phyloP scores from a whole-genome alignment of 768 basidiomycete species.

The Porpolomopsis calyptriformis region DNA sequence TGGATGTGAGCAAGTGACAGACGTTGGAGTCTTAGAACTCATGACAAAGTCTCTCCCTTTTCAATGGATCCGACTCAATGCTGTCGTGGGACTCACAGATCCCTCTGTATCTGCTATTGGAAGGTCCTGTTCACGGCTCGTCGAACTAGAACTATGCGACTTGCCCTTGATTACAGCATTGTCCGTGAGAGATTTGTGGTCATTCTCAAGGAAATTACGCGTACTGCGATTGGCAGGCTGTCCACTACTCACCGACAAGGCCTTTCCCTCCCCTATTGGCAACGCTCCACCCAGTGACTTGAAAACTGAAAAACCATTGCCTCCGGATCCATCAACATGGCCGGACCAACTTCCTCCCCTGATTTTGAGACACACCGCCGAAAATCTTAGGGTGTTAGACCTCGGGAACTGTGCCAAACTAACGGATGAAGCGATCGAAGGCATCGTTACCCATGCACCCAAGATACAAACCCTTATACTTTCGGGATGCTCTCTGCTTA shows the following conservation, averaged over 20 bases:
- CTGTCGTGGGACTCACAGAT: slow-evolving; percentile 51
- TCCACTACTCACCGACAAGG: slow-evolving; percentile 62
- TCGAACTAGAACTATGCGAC: slow-evolving; percentile 71
- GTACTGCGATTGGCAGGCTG: slow-evolving; percentile 73
- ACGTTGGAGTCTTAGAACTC: slow-evolving; percentile 65
- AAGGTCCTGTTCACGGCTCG: slow-evolving; percentile 61
- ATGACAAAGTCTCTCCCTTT: slow-evolving; percentile 58
- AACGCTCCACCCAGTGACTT: slow-evolving; percentile 15
- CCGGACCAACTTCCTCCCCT: slow-evolving; percentile 54
- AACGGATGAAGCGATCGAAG: slow-evolving; percentile 67
- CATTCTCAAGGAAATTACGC: slow-evolving; percentile 67
- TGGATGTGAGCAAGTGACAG: slow-evolving; percentile 66
- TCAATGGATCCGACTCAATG: slow-evolving; percentile 65
- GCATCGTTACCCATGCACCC: slow-evolving; percentile 66
- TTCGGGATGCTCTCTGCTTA: slow-evolving; percentile 67
- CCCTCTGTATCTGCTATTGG: slow-evolving; percentile 58
- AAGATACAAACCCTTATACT: slow-evolving; percentile 67
- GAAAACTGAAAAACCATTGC: slow-evolving; percentile 39
- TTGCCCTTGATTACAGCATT: slow-evolving; percentile 57
- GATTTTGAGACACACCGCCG: slow-evolving; percentile 51
- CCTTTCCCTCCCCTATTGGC: slow-evolving; percentile 49
- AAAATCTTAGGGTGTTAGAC: slow-evolving; percentile 71
- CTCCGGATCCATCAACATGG: slow-evolving; percentile 48
- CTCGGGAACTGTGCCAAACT: slow-evolving; percentile 58
- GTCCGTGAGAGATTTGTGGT: slow-evolving; percentile 74